Evolutionary conservation across 1,284 basidiomycete species (phyloP), one percentile per base, ranked within the genome.

Genomic region (Entoloma clypeatum): DNA sequence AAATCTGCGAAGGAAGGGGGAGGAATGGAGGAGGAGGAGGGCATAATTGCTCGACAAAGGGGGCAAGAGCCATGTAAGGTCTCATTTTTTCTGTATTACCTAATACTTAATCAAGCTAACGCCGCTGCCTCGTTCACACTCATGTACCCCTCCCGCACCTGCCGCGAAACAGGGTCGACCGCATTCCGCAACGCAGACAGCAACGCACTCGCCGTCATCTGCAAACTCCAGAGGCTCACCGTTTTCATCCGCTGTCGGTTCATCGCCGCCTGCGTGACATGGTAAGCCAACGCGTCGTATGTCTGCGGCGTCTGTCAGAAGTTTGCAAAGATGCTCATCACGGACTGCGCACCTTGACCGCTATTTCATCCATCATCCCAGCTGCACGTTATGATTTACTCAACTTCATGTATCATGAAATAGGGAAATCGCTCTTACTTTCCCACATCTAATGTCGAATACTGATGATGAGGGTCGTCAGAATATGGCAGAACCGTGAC

Each of bases 381-480:
- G 84, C 84, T 89, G 36, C 41, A 39, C 26, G 43, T 16, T 18
- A 17, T 21, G 13, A 24, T 26, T 14, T 33, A 14, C 9, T 16
- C 21, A 33, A 14, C n/a, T n/a, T n/a, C n/a, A n/a, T n/a, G n/a
- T n/a, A n/a, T n/a, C n/a, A 3, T 23, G n/a, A 9, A 32, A 17
- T 9, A 33, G 25, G 32, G 13, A 34, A n/a, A 23, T 11, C 2
- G 8, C 33, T 26, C 85, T 64, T 62, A 86, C 83, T 86, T 67
- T 90, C 87, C 87, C 87, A 90, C 79, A 89, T 80, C 84, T 87
- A 48, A n/a, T n/a, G n/a, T n/a, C n/a, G n/a, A n/a, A n/a, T n/a
- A n/a, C n/a, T n/a, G 8, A 44, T 49, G 31, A 50, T 52, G 48
- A 56, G 36, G 36, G 57, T 37, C 46, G 60, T 45, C 59, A 39